phyloP scores from a whole-genome alignment of 768 basidiomycete genomes.

The Trametes cubensis region DNA sequence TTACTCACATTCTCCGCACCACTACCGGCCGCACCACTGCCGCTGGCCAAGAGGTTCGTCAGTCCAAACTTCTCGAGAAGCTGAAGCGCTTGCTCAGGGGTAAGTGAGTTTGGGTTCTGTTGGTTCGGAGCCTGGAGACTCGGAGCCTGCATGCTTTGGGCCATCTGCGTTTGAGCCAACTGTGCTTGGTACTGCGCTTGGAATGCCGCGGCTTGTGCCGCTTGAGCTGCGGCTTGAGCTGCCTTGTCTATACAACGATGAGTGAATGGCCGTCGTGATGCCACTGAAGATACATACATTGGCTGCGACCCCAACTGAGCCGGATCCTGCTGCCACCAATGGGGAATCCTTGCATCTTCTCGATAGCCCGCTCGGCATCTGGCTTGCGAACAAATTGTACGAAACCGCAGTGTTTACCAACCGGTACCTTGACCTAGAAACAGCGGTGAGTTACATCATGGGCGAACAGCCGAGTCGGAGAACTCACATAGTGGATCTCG shows the following conservation, averaged over 20 bases:
- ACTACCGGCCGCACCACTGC: conserved; percentile 13
- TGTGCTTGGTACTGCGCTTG: conserved; percentile 42
- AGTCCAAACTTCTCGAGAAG: conserved; percentile 38
- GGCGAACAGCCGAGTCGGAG: background rate
- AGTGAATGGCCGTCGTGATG: background rate
- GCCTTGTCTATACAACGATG: conserved; percentile 70
- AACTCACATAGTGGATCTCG: conserved; percentile 85
- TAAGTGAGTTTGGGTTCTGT: conserved; percentile 24
- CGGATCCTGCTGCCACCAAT: conserved; percentile 91
- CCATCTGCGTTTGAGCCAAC: background rate
- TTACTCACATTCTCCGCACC: conserved; percentile 23
- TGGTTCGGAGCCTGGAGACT: conserved; percentile 6
- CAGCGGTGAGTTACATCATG: conserved; percentile 17
- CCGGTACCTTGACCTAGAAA: conserved; percentile 88
- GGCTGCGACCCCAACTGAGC: conserved; percentile 91
- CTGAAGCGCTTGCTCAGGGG: conserved; percentile 38
- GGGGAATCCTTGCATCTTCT: conserved; percentile 96
- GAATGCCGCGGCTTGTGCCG: conserved; percentile 71
- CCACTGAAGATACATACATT: conserved; percentile 58
- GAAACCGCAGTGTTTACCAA: conserved; percentile 94
- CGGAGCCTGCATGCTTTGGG: conserved; percentile 4
- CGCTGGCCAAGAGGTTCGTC: conserved; percentile 29
- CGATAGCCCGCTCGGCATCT: conserved; percentile 90
- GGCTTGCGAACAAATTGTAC: conserved; percentile 92
- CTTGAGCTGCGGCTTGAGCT: conserved; percentile 84